Evolutionary conservation across 2,329 filamentous ascomycete genomes (phyloP).

Genomic region (Aspergillus terreus): DNA sequence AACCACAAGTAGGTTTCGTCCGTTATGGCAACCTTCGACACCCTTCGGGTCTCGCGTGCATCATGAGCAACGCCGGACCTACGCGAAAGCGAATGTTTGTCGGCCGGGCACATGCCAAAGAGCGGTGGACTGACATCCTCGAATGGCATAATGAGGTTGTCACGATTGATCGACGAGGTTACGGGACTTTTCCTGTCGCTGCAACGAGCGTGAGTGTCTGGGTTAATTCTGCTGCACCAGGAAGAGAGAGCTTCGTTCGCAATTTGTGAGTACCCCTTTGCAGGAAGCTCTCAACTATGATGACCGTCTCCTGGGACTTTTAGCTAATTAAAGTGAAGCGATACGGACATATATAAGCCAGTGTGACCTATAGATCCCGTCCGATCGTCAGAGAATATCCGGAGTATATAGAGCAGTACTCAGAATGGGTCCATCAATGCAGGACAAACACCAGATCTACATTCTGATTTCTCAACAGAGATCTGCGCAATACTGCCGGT

Average conservation of each 20-base stretch:
- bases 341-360: not conserved
- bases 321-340: not conserved
- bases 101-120: conserved; percentile 54
- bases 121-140: conserved; percentile 63
- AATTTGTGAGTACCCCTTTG: conserved; percentile 38
- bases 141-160: conserved; percentile 54
- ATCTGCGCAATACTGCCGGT: too few species aligned
- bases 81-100: conserved; percentile 60
- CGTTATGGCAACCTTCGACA: conserved; percentile 49
- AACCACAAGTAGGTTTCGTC: conserved; percentile 43
- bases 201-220: conserved; percentile 59
- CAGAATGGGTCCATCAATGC: too few species aligned
- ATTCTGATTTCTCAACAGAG: too few species aligned
- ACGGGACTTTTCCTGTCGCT: conserved; percentile 54
- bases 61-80: conserved; percentile 53
- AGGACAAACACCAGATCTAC: too few species aligned
- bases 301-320: too few species aligned
- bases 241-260: conserved; percentile 43
- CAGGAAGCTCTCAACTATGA: not conserved
- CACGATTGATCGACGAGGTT: conserved; percentile 57
- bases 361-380: too few species aligned
- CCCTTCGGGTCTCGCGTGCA: conserved; percentile 51
- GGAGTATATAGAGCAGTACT: too few species aligned
- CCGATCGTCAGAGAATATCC: too few species aligned
- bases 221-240: conserved; percentile 55